Conservation (phyloP, 73 alveolate genomes). For the Paramecium bursaria region DNA sequence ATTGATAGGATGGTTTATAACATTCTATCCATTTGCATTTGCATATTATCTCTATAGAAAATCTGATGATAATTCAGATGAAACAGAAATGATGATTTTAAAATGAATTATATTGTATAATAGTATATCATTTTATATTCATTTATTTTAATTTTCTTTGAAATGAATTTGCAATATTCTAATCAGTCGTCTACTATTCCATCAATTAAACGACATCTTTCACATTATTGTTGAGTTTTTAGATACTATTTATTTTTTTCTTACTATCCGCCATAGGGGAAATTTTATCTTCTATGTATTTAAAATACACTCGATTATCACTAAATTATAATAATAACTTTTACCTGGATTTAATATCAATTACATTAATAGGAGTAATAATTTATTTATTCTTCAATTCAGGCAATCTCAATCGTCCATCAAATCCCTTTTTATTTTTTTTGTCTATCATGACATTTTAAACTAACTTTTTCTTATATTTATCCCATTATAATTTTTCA, state of each 20-base stretch:
- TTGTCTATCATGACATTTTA: slow-evolving; percentile 54
- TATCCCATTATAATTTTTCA: slow-evolving; percentile 67
- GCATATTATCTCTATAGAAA: no score
- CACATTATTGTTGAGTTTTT: neutral
- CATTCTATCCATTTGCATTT: slow-evolving; percentile 14
- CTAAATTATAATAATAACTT: no score
- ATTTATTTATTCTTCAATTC: slow-evolving; percentile 36
- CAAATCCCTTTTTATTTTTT: slow-evolving; percentile 69
- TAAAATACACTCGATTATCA: slow-evolving; percentile 63
- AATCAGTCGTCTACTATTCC: neutral
- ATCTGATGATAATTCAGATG: no score
- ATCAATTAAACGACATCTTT: neutral
- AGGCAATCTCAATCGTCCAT: slow-evolving; percentile 51
- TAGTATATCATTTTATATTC: slow-evolving; percentile 37
- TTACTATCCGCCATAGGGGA: slow-evolving; percentile 54
- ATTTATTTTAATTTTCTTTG: slow-evolving; percentile 51
- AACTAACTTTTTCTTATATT: slow-evolving; percentile 24
- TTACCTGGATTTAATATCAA: slow-evolving; percentile 67
- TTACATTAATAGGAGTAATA: slow-evolving; percentile 57
- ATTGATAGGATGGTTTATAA: slow-evolving; percentile 41
- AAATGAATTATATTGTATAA: no score
- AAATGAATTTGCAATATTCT: slow-evolving; percentile 27
- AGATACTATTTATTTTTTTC: slow-evolving; percentile 14
- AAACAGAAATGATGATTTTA: no score
- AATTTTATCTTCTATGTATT: slow-evolving; percentile 55